Evolutionary conservation across 2,329 filamentous ascomycete species (phyloP).

Genomic region (Fusarium piperis): DNA sequence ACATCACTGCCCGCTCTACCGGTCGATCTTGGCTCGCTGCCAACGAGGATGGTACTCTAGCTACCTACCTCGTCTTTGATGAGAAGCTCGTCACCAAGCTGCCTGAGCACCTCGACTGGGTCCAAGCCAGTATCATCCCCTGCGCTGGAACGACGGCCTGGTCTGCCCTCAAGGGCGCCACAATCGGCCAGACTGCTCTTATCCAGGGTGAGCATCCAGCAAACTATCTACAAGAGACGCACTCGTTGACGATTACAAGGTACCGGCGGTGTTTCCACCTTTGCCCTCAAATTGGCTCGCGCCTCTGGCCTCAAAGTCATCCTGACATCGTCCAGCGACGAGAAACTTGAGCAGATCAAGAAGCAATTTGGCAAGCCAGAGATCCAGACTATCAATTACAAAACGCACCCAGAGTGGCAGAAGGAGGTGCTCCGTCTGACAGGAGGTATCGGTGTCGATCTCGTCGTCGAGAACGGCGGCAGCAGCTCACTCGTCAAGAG

Average conservation of each 20-base stretch:
- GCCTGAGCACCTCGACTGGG: constrained; percentile 50
- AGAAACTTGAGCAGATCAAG: constrained; percentile 56
- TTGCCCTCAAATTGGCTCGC: constrained; percentile 56
- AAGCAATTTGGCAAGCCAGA: constrained; percentile 52
- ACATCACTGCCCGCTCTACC: constrained; percentile 50
- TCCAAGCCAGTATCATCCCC: constrained; percentile 49
- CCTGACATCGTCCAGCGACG: constrained; percentile 61
- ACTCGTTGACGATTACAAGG: constrained; percentile 34
- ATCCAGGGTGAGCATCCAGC: constrained; percentile 50
- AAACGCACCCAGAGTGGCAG: constrained; percentile 56
- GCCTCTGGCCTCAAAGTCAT: constrained; percentile 62
- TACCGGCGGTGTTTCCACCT: constrained; percentile 53
- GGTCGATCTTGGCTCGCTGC: constrained; percentile 54
- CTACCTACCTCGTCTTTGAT: constrained; percentile 53
- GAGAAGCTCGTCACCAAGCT: constrained; percentile 49
- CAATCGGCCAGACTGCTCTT: constrained; percentile 52
- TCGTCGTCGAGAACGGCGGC: constrained; percentile 58
- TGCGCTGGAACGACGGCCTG: constrained; percentile 58
- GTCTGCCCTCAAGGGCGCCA: constrained; percentile 52
- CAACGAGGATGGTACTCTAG: constrained; percentile 55
- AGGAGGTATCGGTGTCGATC: constrained; percentile 55
- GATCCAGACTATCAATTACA: constrained; percentile 61
- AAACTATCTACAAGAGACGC: accelerated
- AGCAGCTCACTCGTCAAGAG: constrained; percentile 49
- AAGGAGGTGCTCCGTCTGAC: constrained; percentile 56